A percentile compares a stretch with the other conserved stretches of the same genome.
phyloP scores from a whole-genome alignment of 768 basidiomycete species.

The Termitomyces sp. region DNA sequence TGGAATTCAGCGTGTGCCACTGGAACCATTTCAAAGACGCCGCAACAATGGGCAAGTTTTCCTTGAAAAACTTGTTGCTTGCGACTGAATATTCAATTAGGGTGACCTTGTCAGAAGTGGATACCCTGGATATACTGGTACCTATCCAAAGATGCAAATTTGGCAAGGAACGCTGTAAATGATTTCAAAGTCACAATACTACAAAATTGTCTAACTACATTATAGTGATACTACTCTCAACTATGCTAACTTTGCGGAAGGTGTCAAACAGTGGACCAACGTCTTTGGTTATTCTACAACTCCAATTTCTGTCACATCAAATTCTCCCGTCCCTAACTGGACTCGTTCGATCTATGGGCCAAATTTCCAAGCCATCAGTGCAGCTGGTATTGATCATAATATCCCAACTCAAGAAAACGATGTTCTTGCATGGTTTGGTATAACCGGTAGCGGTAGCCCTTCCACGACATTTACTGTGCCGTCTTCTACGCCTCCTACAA shows the following conservation, averaged over 20 bases:
- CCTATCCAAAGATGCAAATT: slow-evolving; percentile 45
- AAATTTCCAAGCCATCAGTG: slow-evolving; percentile 45
- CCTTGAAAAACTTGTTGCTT: neutral
- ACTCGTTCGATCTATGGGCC: slow-evolving; percentile 44
- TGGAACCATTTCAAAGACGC: slow-evolving; percentile 38
- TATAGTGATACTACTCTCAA: slow-evolving; percentile 48
- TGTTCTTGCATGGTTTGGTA: slow-evolving; percentile 44
- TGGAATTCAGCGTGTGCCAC: slow-evolving; percentile 46
- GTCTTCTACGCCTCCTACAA: slow-evolving; percentile 13
- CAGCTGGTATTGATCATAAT: slow-evolving; percentile 43
- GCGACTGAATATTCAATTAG: slow-evolving; percentile 14
- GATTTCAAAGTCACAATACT: neutral
- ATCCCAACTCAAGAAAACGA: slow-evolving; percentile 45
- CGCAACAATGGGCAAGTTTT: slow-evolving; percentile 39
- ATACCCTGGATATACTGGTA: slow-evolving; percentile 49
- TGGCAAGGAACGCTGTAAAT: slow-evolving; percentile 46
- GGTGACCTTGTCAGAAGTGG: slow-evolving; percentile 40
- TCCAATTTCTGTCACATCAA: slow-evolving; percentile 31
- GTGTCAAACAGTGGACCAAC: slow-evolving; percentile 53
- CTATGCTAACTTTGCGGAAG: slow-evolving; percentile 45
- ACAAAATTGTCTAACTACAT: neutral
- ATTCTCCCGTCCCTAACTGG: slow-evolving; percentile 41
- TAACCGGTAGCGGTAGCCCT: slow-evolving; percentile 21
- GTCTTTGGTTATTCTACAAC: slow-evolving; percentile 42
- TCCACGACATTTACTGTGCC: slow-evolving; percentile 7